Base-by-base conservation (phyloP, 768 basidiomycete species). In the Mrakia blollopis region DNA sequence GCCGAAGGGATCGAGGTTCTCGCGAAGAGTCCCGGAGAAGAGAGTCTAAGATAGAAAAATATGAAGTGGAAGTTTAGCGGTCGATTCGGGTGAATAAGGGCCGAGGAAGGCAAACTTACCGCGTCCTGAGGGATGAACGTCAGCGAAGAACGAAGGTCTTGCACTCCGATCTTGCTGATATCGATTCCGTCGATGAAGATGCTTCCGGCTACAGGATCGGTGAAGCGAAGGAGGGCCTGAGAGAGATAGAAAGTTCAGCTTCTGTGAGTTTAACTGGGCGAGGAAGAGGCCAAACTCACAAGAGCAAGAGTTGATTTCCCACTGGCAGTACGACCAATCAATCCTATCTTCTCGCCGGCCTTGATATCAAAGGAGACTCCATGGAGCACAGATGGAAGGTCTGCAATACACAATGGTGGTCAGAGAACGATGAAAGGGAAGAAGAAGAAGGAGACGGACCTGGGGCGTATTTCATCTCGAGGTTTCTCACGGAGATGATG, bases 371-470 rank as follows among this genome's bases (percentile, higher is more conserved):
- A 94, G 3, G 91, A 91, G 18, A 91, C 72, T 52, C 87, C 87
- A 76, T 90, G 90, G 39, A 95, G 85, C 0, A 94, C 92, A 0
- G 90, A 85, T 0, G 93, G 93, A 18, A 95, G 86, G 67, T 93
- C 92, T 57, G 57, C 3, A n/a, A 13, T 44, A 13, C 2, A 44
- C 11, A 57, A 57, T n/a, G 23, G 14, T 25, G 25, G 1, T 57
- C 28, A 25, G 28, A 7, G 25, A 57, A 28, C 57, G 28, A n/a
- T n/a, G n/a, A 25, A 14, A n/a, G 57, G 28, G 0, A n/a, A 28
- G 57, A 57, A 28, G 10, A 28, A 52, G 18, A 16, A 16, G 25
- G 5, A 50, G 47, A 50, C 16, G 47, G 47, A 57, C 57, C 57
- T 0, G 92, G 90, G 0, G 92, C 89, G 82, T 95, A 95, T 83